Conservation (phyloP, 2,329 filamentous ascomycete species). For the Alternaria alternata region DNA sequence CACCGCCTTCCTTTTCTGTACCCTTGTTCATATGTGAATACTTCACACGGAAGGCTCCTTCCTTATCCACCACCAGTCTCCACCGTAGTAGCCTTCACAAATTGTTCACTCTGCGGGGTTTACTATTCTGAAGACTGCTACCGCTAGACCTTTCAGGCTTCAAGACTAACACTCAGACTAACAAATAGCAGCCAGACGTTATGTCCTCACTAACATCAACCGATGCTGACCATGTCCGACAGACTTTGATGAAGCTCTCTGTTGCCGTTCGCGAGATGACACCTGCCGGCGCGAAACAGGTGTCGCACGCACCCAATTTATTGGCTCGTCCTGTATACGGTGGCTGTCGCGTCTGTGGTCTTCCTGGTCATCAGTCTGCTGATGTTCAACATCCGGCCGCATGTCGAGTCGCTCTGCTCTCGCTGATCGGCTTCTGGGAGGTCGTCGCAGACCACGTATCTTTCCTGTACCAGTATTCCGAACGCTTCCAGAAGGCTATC, state of each 20-base stretch:
- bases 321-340: slow-evolving; percentile 25
- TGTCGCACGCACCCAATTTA: slow-evolving; percentile 25
- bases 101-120: neutral
- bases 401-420: slow-evolving; percentile 25
- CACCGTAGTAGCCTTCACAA: neutral
- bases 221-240: slow-evolving; percentile 7
- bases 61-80: neutral
- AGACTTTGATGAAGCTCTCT: slow-evolving; percentile 19
- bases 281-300: slow-evolving; percentile 18
- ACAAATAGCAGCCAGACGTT: neutral
- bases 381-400: slow-evolving; percentile 17
- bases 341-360: slow-evolving; percentile 27
- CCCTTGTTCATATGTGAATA: neutral
- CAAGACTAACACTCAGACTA: neutral
- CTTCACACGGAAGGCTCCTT: neutral
- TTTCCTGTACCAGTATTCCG: slow-evolving; percentile 20
- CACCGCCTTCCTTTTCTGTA: neutral
- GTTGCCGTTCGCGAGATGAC: slow-evolving; percentile 30
- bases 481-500: slow-evolving; percentile 25
- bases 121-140: neutral
- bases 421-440: slow-evolving; percentile 30
- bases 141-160: neutral
- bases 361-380: slow-evolving; percentile 27
- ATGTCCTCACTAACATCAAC: slow-evolving; percentile 12
- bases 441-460: slow-evolving; percentile 16